phyloP scores from a whole-genome alignment of 495 filamentous ascomycete genomes.

The Poronia punctata region DNA sequence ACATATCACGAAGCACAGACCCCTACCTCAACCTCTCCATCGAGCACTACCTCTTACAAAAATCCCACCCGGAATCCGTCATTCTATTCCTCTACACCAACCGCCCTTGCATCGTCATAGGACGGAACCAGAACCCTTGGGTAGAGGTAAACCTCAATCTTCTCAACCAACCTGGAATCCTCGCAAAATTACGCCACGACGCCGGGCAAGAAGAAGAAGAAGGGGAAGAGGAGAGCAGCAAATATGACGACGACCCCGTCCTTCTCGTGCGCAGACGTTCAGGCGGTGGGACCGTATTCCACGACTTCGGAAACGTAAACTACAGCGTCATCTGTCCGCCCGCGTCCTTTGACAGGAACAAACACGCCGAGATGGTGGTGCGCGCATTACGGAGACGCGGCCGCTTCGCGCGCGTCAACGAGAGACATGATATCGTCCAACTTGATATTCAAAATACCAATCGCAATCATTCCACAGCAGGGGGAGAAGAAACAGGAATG shows the following conservation, averaged over 20 bases:
- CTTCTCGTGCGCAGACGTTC: conserved; percentile 72
- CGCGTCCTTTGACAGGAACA: conserved; percentile 67
- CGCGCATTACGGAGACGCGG: conserved; percentile 54
- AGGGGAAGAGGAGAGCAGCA: conserved; percentile 3
- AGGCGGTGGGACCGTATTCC: conserved; percentile 89
- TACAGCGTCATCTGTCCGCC: conserved; percentile 84
- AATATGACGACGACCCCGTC: conserved; percentile 20
- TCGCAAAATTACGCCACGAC: conserved; percentile 4
- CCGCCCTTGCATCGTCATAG: conserved; percentile 76
- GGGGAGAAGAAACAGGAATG: no score
- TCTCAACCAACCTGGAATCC: conserved; percentile 26
- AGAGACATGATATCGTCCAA: conserved; percentile 91
- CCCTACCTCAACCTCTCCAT: conserved; percentile 95
- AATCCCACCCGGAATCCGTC: conserved; percentile 59
- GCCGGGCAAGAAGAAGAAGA: neutral
- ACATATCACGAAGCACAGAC: conserved; percentile 64
- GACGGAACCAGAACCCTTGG: conserved; percentile 97
- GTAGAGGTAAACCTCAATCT: conserved; percentile 70
- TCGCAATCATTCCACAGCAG: no score
- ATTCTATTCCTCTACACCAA: conserved; percentile 87
- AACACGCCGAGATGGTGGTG: conserved; percentile 86
- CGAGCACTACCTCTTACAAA: conserved; percentile 80
- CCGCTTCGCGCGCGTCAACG: conserved; percentile 60
- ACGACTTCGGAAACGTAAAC: conserved; percentile 88
- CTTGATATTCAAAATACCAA: no score